Evolutionary conservation across 306 rosid genomes (phyloP), one percentile per base, ranked within the genome.

Genomic region (Prunus kanzakura): DNA sequence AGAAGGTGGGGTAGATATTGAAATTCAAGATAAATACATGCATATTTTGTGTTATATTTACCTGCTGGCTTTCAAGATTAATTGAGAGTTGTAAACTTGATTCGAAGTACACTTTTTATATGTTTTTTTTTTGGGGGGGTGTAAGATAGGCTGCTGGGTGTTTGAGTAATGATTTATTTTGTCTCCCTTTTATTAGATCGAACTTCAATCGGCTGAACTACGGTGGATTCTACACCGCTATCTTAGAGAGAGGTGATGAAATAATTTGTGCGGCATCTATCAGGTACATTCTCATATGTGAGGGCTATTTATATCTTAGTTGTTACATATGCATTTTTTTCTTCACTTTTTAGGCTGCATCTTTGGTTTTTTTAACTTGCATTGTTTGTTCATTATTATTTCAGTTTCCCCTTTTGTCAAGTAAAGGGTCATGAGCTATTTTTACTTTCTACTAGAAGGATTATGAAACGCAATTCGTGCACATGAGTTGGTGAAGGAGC

Each of bases 241-340:
- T 93, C 76, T 86, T 96, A 88, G 99, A 96, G 87, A 86, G 89
- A 79, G 99, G 99, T 64, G 99, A 93, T 88, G 99, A 96, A 80
- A 86, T 96, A 71, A 86, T 93, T 71, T 90, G 89, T 79, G 98
- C 93, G 29, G 99, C 99, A 79, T 91, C 97, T 76, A 70, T 96
- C 84, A 91, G 99, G 99, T 92, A 84, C 2, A 18, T 55, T 58
- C 27, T 71, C 56, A 14, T 66, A 15, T 11, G 13, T 45, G 32
- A 56, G 35, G 61, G 14, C 50, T 29, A 19, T 46, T 22, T 9
- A 43, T 57, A 20, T 52, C 23, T 5, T 70, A 32, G 30, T 30
- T 71, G 46, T 32, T 52, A 30, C 10, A 54, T 30, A 29, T 63
- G 13, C 46, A 14, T 14, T 47, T 47, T 47, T 46, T 49, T 69